These are phyloP conservation scores for Alternaria rosae DNA, from an alignment of 2,329 filamentous ascomycete genomes.

Conservation along the genomic window DNA sequence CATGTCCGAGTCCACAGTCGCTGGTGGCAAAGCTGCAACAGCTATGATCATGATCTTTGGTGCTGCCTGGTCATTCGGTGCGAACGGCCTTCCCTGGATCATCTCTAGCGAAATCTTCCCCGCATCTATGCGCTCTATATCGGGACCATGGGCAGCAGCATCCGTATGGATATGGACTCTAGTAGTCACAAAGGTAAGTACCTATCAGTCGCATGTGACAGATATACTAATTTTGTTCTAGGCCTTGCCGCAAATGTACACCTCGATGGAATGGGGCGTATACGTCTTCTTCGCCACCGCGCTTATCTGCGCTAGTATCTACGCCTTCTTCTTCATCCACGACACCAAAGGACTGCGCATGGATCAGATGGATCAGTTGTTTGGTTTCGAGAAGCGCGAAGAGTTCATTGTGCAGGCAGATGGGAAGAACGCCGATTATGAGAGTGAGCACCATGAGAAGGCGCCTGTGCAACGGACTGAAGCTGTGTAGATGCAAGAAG, in stretches of 20 bases:
- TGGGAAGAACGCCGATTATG: conserved; percentile 16
- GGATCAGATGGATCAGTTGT: conserved; percentile 50
- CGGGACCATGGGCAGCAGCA: conserved; percentile 48
- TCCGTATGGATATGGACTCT: conserved; percentile 51
- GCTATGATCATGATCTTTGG: conserved; percentile 54
- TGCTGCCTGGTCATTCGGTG: conserved; percentile 49
- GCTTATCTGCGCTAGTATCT: conserved; percentile 48
- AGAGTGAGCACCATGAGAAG: conserved; percentile 29
- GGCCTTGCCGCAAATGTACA: conserved; percentile 52
- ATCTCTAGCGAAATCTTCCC: conserved; percentile 56
- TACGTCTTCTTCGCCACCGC: conserved; percentile 53
- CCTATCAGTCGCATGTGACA: not conserved
- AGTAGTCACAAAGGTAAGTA: conserved; percentile 2
- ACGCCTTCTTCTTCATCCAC: conserved; percentile 52
- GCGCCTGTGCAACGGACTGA: conserved; percentile 2
- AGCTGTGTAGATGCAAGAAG: not conserved
- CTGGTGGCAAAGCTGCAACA: conserved; percentile 50
- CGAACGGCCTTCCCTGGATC: conserved; percentile 54
- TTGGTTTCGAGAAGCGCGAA: conserved; percentile 39
- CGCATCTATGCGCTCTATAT: conserved; percentile 48
- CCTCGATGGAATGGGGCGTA: conserved; percentile 48
- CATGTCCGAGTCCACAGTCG: conserved; percentile 44
- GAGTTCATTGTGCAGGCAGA: conserved; percentile 8
- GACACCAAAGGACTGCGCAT: conserved; percentile 50
- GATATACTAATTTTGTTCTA: conserved; percentile 21